Evolutionary conservation across 2,329 filamentous ascomycete species (phyloP).

Genomic region (Calonectria fujianensis): DNA sequence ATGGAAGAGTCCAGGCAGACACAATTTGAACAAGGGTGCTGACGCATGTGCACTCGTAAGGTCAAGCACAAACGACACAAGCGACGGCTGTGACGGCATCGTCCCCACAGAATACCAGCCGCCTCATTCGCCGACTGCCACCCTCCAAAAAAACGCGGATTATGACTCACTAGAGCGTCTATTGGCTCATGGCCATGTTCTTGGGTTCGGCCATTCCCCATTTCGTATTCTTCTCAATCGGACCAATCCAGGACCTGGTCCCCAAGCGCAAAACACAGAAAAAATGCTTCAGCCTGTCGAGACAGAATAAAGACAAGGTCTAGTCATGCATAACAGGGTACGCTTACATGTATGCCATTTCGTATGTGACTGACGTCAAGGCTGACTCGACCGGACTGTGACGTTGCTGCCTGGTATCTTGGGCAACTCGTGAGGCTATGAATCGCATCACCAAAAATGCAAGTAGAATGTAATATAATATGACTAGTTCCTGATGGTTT

Average conservation of each 20-base stretch:
- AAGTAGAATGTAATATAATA: not conserved
- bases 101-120: not conserved
- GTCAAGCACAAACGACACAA: not conserved
- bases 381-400: not conserved
- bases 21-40: not conserved
- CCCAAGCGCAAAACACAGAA: not conserved
- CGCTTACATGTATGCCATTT: not conserved
- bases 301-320: constrained; percentile 2
- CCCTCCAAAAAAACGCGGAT: not conserved
- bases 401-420: constrained; percentile 7
- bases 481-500: not conserved
- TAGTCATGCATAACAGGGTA: not conserved
- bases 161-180: not conserved
- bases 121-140: not conserved
- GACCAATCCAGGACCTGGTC: not conserved
- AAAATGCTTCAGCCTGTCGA: not conserved
- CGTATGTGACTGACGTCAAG: constrained; percentile 5
- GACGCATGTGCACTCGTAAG: constrained; percentile 9
- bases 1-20: not conserved
- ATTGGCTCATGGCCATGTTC: not conserved
- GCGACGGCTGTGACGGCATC: not conserved
- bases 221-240: not conserved
- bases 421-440: not conserved
- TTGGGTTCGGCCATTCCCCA: not conserved
- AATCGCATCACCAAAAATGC: not conserved